A percentile compares a stretch with the other conserved stretches of the same genome.
Conservation (phyloP, 208 protist species). For the Leishmania gerbilli region DNA sequence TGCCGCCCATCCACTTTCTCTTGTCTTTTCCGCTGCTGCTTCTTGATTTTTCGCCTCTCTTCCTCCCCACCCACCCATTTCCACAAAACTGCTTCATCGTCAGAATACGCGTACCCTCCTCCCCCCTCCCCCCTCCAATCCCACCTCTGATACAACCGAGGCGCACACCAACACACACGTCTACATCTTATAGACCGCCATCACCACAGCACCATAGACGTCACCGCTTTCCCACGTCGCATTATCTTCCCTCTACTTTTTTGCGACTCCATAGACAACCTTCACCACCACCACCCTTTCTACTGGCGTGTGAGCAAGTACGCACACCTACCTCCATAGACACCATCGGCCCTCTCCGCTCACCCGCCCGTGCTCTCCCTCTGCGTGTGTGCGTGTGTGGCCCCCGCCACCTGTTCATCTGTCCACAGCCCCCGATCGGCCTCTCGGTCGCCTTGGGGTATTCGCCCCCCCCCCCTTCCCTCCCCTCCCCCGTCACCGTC, state of each 20-base stretch:
- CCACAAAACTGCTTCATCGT: slow-evolving; percentile 1
- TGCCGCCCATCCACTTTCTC: not conserved
- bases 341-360: not conserved
- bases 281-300: not conserved
- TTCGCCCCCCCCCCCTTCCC: not conserved
- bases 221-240: not conserved
- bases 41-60: too few species aligned
- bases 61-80: too few species aligned
- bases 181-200: not conserved
- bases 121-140: too few species aligned
- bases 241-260: slow-evolving; percentile 13
- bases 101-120: not conserved
- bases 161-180: not conserved
- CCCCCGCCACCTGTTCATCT: not conserved
- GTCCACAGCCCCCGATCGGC: not conserved
- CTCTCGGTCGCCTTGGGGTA: not conserved
- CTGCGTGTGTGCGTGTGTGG: not conserved
- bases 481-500: not conserved
- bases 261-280: not conserved
- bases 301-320: not conserved
- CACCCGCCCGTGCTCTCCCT: not conserved
- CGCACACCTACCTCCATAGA: not conserved
- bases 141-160: not conserved
- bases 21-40: not conserved
- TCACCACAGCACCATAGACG: not conserved